Conservation (phyloP, 352 stramenopile species). For the Phytophthora nicotianae region DNA sequence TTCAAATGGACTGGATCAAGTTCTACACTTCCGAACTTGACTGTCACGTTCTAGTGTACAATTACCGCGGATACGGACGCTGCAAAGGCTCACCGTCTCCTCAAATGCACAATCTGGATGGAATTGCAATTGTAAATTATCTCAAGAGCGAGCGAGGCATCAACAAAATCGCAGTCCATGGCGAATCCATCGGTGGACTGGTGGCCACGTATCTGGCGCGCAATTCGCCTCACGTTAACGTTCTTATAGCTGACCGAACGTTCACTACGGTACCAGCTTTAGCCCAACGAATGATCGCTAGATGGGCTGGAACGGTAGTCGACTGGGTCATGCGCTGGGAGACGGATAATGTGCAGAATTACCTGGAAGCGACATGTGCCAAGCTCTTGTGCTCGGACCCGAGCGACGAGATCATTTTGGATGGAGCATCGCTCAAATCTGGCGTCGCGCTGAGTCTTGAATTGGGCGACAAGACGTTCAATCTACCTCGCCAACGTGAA, state of each 20-base stretch:
- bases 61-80: conserved; percentile 87
- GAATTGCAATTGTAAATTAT: conserved; percentile 75
- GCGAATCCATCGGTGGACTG: conserved; percentile 84
- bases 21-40: conserved; percentile 80
- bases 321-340: conserved; percentile 79
- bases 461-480: conserved; percentile 53
- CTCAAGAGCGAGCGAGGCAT: conserved; percentile 58
- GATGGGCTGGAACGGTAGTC: conserved; percentile 71
- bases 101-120: conserved; percentile 66
- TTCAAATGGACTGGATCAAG: conserved; percentile 91
- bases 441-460: conserved; percentile 74
- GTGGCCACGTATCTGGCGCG: conserved; percentile 73
- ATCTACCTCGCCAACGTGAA: conserved; percentile 35
- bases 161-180: conserved; percentile 74
- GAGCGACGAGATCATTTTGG: conserved; percentile 83
- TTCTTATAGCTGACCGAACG: conserved; percentile 81
- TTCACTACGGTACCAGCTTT: conserved; percentile 82
- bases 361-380: conserved; percentile 67
- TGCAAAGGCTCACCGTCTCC: conserved; percentile 69
- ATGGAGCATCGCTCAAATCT: conserved; percentile 83
- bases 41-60: conserved; percentile 86
- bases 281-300: conserved; percentile 75
- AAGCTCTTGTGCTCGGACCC: conserved; percentile 87
- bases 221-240: conserved; percentile 62
- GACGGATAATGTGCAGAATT: conserved; percentile 81